These are phyloP conservation scores for Bauhinia variegata DNA, from an alignment of 306 rosid species.

Conservation along the genomic window DNA sequence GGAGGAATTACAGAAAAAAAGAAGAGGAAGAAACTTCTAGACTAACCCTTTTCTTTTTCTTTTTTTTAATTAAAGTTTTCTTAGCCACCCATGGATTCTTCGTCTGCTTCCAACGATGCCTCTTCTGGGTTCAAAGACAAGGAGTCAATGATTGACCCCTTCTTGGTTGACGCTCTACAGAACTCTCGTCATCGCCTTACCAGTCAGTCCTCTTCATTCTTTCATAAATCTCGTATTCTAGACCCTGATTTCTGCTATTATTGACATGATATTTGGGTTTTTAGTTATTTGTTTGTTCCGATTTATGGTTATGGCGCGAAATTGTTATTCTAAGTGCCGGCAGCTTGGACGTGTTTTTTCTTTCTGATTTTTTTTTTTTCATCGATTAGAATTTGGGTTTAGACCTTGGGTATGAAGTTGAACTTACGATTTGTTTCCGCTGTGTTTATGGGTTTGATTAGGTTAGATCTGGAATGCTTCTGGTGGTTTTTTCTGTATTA, in stretches of 20 bases:
- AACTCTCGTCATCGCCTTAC: constrained; percentile 92
- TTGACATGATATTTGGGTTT: neutral
- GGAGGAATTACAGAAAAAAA: constrained; percentile 27
- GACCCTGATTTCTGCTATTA: no score
- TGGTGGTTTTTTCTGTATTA: constrained; percentile 11
- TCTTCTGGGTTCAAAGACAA: constrained; percentile 49
- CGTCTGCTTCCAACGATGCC: constrained; percentile 46
- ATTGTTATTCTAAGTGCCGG: constrained; percentile 27
- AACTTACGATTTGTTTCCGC: no score
- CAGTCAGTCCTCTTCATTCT: constrained; percentile 42
- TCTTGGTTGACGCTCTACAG: constrained; percentile 90
- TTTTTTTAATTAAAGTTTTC: no score
- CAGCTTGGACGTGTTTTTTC: neutral
- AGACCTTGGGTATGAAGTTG: constrained; percentile 23
- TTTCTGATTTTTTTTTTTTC: neutral
- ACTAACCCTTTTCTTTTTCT: neutral
- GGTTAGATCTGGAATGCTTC: constrained; percentile 50
- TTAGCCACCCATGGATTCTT: constrained; percentile 56
- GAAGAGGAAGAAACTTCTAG: constrained; percentile 28
- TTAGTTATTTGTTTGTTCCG: neutral
- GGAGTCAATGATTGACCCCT: constrained; percentile 85
- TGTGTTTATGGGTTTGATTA: constrained; percentile 3
- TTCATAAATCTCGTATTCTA: neutral
- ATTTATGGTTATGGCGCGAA: constrained; percentile 26
- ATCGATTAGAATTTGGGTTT: constrained; percentile 33